phyloP scores from a whole-genome alignment of 1,284 basidiomycete genomes.

The Trichosporon sp. region DNA sequence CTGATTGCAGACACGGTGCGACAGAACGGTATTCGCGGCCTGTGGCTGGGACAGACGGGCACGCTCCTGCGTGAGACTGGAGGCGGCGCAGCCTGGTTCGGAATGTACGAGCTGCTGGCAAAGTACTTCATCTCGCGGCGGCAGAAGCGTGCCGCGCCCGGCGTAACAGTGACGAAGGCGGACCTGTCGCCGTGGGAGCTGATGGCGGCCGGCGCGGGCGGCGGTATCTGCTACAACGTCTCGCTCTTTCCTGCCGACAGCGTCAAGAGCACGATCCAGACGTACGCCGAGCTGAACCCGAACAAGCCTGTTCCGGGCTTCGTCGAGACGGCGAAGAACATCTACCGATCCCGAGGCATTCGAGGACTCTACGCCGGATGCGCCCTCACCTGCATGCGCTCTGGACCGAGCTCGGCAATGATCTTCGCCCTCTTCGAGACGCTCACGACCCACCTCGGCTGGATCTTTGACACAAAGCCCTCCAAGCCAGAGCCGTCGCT shows the following conservation, averaged over 20 bases:
- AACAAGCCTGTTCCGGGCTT: slow-evolving; percentile 56
- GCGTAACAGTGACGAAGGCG: slow-evolving; percentile 44
- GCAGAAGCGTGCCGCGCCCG: slow-evolving; percentile 19
- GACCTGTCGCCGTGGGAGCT: slow-evolving; percentile 73
- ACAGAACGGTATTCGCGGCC: slow-evolving; percentile 63
- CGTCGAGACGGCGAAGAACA: slow-evolving; percentile 61
- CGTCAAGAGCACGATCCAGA: slow-evolving; percentile 92
- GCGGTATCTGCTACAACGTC: slow-evolving; percentile 81
- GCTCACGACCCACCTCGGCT: slow-evolving; percentile 48
- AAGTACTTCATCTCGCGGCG: slow-evolving; percentile 55
- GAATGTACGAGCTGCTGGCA: slow-evolving; percentile 70
- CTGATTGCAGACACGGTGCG: slow-evolving; percentile 63
- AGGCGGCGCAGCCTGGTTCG: slow-evolving; percentile 81
- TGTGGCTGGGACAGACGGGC: slow-evolving; percentile 83
- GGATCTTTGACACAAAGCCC: slow-evolving; percentile 21
- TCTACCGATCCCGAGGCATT: slow-evolving; percentile 73
- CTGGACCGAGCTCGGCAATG: slow-evolving; percentile 82
- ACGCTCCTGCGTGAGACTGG: slow-evolving; percentile 83
- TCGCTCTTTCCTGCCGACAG: slow-evolving; percentile 83
- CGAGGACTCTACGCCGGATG: slow-evolving; percentile 90
- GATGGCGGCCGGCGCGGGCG: slow-evolving; percentile 75
- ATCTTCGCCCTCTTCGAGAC: slow-evolving; percentile 88
- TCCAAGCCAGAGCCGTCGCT: neutral
- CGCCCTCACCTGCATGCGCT: slow-evolving; percentile 80
- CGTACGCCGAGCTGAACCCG: slow-evolving; percentile 77